Percentiles rank a stretch among this genome's conserved stretches.
Conservation (phyloP, 352 stramenopile species). For the Lagenidium giganteum region DNA sequence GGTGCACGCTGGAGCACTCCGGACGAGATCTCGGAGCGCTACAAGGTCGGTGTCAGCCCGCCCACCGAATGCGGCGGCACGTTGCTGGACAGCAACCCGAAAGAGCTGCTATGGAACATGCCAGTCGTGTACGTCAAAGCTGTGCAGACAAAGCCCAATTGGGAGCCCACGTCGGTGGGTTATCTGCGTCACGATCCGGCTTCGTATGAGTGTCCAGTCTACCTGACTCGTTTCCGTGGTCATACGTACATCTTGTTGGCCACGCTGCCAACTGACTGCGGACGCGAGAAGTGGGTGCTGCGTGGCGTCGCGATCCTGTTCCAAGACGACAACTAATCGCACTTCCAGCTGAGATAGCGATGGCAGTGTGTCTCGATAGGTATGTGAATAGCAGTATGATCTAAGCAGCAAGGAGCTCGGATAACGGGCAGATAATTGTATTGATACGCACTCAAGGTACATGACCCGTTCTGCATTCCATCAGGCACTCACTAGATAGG, state of each 20-base stretch:
- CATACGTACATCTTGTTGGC: slow-evolving; percentile 96
- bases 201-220: slow-evolving; percentile 96
- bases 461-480: no score
- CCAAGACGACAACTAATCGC: slow-evolving; percentile 92
- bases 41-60: slow-evolving; percentile 77
- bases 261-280: slow-evolving; percentile 90
- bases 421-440: no score
- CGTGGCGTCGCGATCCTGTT: slow-evolving; percentile 92
- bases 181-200: slow-evolving; percentile 91
- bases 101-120: slow-evolving; percentile 92
- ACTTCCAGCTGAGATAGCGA: no score
- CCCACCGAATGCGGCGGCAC: slow-evolving; percentile 84
- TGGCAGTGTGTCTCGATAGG: no score
- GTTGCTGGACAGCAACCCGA: slow-evolving; percentile 93
- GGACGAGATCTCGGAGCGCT: slow-evolving; percentile 88
- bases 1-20: slow-evolving; percentile 89
- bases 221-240: slow-evolving; percentile 95
- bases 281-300: slow-evolving; percentile 92
- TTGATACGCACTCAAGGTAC: no score
- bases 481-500: no score
- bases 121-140: slow-evolving; percentile 96
- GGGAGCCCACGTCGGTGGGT: slow-evolving; percentile 94
- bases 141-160: slow-evolving; percentile 89
- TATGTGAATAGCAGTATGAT: no score
- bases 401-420: no score